A percentile compares a stretch with the other conserved stretches of the same genome.
Conservation (phyloP, 495 filamentous ascomycete species). For the Penicillium paxilli region DNA sequence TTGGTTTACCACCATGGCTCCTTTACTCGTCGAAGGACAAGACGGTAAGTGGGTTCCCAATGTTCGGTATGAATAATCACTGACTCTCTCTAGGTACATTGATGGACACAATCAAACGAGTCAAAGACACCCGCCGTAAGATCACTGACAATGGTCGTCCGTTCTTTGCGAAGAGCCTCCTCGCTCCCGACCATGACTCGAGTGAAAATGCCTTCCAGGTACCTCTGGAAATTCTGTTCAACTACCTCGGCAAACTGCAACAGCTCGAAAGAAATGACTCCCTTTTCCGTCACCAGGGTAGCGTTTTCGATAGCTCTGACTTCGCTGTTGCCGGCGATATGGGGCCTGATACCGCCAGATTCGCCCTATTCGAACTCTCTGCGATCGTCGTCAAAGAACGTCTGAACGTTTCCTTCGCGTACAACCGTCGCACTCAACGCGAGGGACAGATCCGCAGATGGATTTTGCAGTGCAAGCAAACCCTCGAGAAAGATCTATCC, state of each 20-base stretch:
- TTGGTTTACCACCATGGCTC: constrained; percentile 61
- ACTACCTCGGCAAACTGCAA: constrained; percentile 63
- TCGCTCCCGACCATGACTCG: constrained; percentile 43
- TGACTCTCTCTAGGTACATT: constrained; percentile 16
- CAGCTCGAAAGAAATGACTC: constrained; percentile 59
- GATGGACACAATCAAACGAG: constrained; percentile 38
- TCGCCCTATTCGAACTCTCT: constrained; percentile 65
- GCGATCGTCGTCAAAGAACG: constrained; percentile 58
- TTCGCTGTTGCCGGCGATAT: constrained; percentile 48
- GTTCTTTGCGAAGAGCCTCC: constrained; percentile 52
- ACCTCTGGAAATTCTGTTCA: constrained; percentile 70
- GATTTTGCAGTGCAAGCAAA: constrained; percentile 60
- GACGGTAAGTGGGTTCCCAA: constrained; percentile 28
- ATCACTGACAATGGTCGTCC: constrained; percentile 40
- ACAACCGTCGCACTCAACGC: constrained; percentile 59
- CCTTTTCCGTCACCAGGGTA: constrained; percentile 60
- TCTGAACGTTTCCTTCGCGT: constrained; percentile 61
- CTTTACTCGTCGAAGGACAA: constrained; percentile 33
- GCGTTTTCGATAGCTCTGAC: constrained; percentile 39
- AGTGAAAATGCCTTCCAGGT: constrained; percentile 44
- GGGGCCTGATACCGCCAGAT: constrained; percentile 47
- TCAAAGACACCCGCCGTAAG: constrained; percentile 47
- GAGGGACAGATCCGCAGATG: constrained; percentile 56
- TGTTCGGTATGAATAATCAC: not conserved
- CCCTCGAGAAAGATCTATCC: constrained; percentile 55